Evolutionary conservation across 2,329 filamentous ascomycete genomes (phyloP).

Genomic region (Amphichorda felina): DNA sequence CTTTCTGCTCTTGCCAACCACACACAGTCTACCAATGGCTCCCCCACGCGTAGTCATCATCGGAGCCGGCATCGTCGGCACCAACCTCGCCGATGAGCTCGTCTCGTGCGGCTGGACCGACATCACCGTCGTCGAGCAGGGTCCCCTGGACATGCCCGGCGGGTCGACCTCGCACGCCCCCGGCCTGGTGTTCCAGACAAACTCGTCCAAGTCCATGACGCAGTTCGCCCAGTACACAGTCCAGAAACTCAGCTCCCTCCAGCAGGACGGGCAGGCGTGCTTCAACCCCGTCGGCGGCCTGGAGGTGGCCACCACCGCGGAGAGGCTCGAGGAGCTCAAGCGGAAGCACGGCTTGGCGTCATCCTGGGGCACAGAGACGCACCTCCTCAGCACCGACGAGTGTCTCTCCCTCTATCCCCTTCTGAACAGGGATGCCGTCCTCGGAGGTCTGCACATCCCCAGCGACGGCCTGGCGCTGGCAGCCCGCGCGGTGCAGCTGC

Average conservation of each 20-base stretch:
- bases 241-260: conserved; percentile 43
- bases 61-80: conserved; percentile 52
- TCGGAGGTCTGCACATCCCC: conserved; percentile 49
- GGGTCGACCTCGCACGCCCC: conserved; percentile 56
- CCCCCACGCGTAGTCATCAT: conserved; percentile 37
- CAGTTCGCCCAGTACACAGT: conserved; percentile 49
- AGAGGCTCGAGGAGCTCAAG: conserved; percentile 47
- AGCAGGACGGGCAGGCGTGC: conserved; percentile 25
- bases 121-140: conserved; percentile 54
- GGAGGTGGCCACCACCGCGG: conserved; percentile 49
- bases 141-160: conserved; percentile 48
- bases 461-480: conserved; percentile 49
- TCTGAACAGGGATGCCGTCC: conserved; percentile 37
- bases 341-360: conserved; percentile 47
- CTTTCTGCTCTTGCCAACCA: too few species aligned
- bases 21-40: too few species aligned
- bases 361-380: conserved; percentile 48
- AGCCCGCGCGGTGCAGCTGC: conserved; percentile 46
- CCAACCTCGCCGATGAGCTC: conserved; percentile 53
- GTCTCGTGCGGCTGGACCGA: conserved; percentile 48
- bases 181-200: conserved; percentile 53
- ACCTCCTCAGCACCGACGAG: conserved; percentile 36
- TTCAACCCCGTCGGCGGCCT: conserved; percentile 54
- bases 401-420: conserved; percentile 42
- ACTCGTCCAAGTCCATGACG: conserved; percentile 43